Conservation (phyloP, 1,284 basidiomycete genomes). For the Trichosporon ovoides region DNA sequence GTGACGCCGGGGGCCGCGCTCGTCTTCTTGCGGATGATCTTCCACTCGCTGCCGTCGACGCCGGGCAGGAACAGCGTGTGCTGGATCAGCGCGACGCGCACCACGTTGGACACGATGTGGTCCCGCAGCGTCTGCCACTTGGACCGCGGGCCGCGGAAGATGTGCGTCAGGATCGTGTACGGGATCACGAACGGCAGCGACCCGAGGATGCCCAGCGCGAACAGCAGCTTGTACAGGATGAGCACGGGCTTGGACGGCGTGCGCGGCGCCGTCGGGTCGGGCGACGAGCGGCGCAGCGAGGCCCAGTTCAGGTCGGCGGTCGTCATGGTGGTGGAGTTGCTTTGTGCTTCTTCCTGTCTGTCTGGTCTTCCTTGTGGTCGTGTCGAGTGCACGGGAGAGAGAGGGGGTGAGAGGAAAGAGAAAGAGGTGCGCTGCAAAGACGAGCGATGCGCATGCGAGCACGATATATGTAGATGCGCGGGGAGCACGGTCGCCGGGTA, state of each 20-base stretch:
- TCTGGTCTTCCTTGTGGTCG: too few relatives aligned
- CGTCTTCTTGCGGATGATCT: background rate
- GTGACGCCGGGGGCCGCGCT: background rate
- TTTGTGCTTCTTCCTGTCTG: background rate
- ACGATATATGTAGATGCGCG: background rate
- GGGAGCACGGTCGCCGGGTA: background rate
- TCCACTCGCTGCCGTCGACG: background rate
- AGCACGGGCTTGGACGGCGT: conserved; percentile 2
- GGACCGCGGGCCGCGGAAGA: background rate
- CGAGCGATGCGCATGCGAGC: too few relatives aligned
- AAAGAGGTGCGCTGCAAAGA: too few relatives aligned
- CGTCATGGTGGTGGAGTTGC: background rate
- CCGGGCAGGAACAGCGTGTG: conserved; percentile 2
- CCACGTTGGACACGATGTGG: background rate
- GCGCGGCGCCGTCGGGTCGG: conserved; percentile 6
- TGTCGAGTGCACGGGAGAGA: too few relatives aligned
- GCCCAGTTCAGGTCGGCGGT: conserved; percentile 1
- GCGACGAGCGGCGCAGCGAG: conserved; percentile 2
- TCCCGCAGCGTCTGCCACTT: background rate
- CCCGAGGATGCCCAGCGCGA: background rate
- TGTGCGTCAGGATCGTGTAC: conserved; percentile 4
- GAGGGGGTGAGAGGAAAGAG: too few relatives aligned
- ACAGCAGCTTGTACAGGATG: background rate
- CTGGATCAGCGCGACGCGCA: conserved; percentile 5
- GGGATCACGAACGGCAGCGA: conserved; percentile 9